phyloP scores from a whole-genome alignment of 176 grass and related monocot species.

The Juncus inflexus region DNA sequence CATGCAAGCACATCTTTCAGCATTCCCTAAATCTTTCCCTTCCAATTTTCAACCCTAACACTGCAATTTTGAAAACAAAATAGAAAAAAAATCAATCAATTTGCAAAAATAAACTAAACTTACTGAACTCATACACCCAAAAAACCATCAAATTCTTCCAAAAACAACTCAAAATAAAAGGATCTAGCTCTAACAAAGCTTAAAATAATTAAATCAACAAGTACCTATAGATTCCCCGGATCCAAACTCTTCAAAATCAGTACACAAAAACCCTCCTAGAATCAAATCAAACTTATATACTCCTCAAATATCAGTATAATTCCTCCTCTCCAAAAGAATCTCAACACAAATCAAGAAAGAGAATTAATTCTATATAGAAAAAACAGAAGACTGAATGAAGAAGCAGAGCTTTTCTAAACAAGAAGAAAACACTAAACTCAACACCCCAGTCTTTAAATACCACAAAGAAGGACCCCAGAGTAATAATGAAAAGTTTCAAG shows the following conservation, averaged over 20 bases:
- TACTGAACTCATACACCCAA: neutral
- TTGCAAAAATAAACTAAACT: neutral
- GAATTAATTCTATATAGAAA: neutral
- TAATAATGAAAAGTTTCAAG: neutral
- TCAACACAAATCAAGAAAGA: neutral
- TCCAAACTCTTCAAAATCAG: neutral
- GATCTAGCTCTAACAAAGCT: neutral
- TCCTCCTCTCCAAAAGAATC: too few species aligned
- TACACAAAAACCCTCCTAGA: neutral
- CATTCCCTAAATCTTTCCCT: slow-evolving; percentile 63
- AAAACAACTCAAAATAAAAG: neutral
- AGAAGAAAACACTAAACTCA: slow-evolving; percentile 10
- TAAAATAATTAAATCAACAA: neutral
- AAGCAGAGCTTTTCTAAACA: neutral
- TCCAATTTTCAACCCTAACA: slow-evolving; percentile 23
- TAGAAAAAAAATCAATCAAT: neutral
- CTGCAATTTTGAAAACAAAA: slow-evolving; percentile 17
- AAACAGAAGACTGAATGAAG: neutral
- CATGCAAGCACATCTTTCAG: slow-evolving; percentile 76
- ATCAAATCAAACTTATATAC: neutral
- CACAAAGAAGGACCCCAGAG: neutral
- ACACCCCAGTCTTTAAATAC: slow-evolving; percentile 2
- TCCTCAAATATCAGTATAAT: too few species aligned
- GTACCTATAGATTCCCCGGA: slow-evolving; percentile 13
- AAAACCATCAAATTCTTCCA: neutral